Evolutionary conservation across 192 early-diverging fungal genomes (phyloP).

Genomic region (Podila epigama): DNA sequence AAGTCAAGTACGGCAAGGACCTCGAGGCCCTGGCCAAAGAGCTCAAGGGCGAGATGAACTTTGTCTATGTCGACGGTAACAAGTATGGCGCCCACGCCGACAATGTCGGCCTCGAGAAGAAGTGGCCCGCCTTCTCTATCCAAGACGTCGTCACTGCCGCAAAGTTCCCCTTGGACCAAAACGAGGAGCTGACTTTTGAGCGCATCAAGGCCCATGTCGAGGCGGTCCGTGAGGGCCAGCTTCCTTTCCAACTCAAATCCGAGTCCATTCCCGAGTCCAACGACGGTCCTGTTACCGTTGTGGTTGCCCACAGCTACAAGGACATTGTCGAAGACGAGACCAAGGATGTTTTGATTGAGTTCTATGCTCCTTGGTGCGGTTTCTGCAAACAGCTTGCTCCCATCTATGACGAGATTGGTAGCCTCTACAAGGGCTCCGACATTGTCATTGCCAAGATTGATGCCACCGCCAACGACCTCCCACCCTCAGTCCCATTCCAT

Average conservation of each 20-base stretch:
- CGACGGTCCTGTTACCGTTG: conserved; percentile 82
- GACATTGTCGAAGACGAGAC: conserved; percentile 73
- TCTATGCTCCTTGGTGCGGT: conserved; percentile 59
- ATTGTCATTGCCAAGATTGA: conserved; percentile 89
- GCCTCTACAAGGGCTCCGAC: conserved; percentile 44
- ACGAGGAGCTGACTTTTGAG: conserved; percentile 45
- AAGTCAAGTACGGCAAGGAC: conserved; percentile 58
- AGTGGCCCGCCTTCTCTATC: conserved; percentile 92
- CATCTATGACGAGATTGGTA: conserved; percentile 83
- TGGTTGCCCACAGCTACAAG: conserved; percentile 84
- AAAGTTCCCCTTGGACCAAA: conserved; percentile 68
- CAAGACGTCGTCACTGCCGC: conserved; percentile 62
- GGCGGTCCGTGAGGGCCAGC: conserved; percentile 47
- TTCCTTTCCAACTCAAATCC: conserved; percentile 62
- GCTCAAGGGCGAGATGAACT: conserved; percentile 83
- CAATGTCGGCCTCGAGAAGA: conserved; percentile 84
- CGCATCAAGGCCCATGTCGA: conserved; percentile 52
- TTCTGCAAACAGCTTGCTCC: conserved; percentile 62
- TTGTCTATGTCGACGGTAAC: conserved; percentile 88
- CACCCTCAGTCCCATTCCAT: conserved; percentile 63
- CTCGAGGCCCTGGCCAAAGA: conserved; percentile 78
- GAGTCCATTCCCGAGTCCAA: conserved; percentile 78
- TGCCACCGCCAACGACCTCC: conserved; percentile 89
- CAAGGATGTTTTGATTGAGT: conserved; percentile 71
- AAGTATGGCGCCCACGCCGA: conserved; percentile 85